Evolutionary conservation across 2,329 filamentous ascomycete species (phyloP), one percentile per base, ranked within the genome.

Genomic region (Fusarium marasasianum): DNA sequence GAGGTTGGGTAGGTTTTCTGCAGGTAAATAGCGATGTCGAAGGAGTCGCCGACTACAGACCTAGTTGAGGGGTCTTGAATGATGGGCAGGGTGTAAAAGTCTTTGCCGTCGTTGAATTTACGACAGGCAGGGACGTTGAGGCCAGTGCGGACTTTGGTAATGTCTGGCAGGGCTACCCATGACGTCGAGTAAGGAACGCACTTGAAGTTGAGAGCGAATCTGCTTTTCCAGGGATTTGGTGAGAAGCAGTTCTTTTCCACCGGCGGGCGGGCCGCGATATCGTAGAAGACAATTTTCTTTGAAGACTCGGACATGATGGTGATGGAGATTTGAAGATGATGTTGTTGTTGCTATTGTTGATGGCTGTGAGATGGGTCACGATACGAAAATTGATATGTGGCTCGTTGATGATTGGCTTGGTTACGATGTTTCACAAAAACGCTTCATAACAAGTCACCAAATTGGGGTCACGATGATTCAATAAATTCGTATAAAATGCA

Each of bases 11-110:
- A 90, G 0, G 78, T 83, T 3, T 84, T 80, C 31, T 92, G 86
- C 5, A 92, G 83, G 74, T 91, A 88, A 33, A 86, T 80, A 12
- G 91, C 91, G 68, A 92, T 92, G 59, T 92, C 91, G 76, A 91
- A 91, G 6, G 90, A 89, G 80, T 93, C 91, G 10, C 91, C 91
- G 6, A 92, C 63, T 0, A 83, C 57, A 1, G 80, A 66, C 10
- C 76, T 77, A 1, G 84, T 86, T 24, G 75, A 63, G 0, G 82
- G 78, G 57, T 91, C 88, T 2, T 82, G 74, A 29, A 92, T 79
- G 47, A 91, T 84, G 4, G 91, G 91, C 0, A 92, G 84, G 5
- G 91, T 93, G 80, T 85, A 85, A 81, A 85, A 92, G 75, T 90
- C 87, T 40, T 81, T 82, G 47, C 89, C 90, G 73, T 92, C 86